A percentile compares a stretch with the other conserved stretches of the same genome.
Conservation (phyloP, 495 filamentous ascomycete genomes). For the Usnea hakonensis region DNA sequence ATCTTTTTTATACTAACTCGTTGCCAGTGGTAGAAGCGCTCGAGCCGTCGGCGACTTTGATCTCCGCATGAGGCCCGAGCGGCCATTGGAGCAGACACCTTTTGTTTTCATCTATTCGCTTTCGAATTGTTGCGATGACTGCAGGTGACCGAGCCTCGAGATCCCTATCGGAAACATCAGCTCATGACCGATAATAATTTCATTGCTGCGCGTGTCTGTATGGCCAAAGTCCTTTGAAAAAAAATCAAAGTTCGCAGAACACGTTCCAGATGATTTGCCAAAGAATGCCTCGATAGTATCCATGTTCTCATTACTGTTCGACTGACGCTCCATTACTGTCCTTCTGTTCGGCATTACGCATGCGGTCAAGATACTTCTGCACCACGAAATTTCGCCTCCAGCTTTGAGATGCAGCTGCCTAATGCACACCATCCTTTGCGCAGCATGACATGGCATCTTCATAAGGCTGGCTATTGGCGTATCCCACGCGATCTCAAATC, state of each 20-base stretch:
- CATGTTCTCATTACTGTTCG: neutral
- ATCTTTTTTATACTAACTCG: neutral
- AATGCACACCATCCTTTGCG: conserved; percentile 2
- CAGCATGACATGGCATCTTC: conserved; percentile 2
- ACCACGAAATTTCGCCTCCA: neutral
- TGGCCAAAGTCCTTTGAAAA: neutral
- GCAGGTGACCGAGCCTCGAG: neutral
- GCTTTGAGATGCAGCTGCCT: conserved; percentile 1
- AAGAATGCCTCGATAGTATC: neutral
- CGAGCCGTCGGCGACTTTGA: neutral
- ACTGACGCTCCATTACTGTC: neutral
- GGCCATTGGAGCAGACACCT: neutral
- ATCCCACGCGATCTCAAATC: neutral
- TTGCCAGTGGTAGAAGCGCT: neutral
- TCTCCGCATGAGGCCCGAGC: conserved; percentile 1
- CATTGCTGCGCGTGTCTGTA: neutral
- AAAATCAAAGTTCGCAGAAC: too few relatives aligned
- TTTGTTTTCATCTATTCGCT: neutral
- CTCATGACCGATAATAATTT: neutral
- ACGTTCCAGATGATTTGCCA: neutral
- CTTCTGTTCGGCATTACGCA: neutral
- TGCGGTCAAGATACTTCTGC: neutral
- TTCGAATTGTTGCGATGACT: neutral
- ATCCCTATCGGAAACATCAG: neutral
- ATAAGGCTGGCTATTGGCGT: conserved; percentile 3